Conservation (phyloP, 164 flowering plant genomes). For the Tetrastigma voinierianum region DNA sequence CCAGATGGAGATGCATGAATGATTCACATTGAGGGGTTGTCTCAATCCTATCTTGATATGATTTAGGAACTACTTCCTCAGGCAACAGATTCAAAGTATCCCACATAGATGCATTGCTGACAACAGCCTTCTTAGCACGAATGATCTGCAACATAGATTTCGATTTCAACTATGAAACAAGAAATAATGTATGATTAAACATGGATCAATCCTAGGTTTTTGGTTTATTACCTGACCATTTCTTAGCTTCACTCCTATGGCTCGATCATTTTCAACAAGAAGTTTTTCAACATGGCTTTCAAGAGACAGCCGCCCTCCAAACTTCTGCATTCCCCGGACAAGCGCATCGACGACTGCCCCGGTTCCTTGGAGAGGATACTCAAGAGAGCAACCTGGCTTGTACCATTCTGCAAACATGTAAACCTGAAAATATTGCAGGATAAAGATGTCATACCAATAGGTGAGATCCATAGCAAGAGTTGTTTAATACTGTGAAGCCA, state of each 20-base stretch:
- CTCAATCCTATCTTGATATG: conserved; percentile 51
- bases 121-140: conserved; percentile 91
- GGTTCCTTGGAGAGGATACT: conserved; percentile 88
- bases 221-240: conserved; percentile 55
- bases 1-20: conserved; percentile 98
- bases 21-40: conserved; percentile 86
- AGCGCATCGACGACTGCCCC: conserved; percentile 88
- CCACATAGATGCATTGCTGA: conserved; percentile 99
- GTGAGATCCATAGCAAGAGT: not conserved
- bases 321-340: conserved; percentile 78
- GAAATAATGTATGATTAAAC: not conserved
- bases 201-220: too few species aligned
- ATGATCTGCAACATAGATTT: conserved; percentile 57
- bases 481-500: not conserved
- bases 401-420: conserved; percentile 99
- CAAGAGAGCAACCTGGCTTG: conserved; percentile 84
- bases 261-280: conserved; percentile 79
- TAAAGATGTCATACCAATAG: not conserved
- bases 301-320: conserved; percentile 78
- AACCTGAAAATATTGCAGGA: conserved; percentile 44
- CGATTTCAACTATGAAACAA: not conserved
- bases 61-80: conserved; percentile 54
- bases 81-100: conserved; percentile 81
- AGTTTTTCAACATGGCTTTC: conserved; percentile 71
- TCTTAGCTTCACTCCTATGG: conserved; percentile 74